Evolutionary conservation across 768 basidiomycete species (phyloP), one percentile per base, ranked within the genome.

Genomic region (Lentinula aciculospora): DNA sequence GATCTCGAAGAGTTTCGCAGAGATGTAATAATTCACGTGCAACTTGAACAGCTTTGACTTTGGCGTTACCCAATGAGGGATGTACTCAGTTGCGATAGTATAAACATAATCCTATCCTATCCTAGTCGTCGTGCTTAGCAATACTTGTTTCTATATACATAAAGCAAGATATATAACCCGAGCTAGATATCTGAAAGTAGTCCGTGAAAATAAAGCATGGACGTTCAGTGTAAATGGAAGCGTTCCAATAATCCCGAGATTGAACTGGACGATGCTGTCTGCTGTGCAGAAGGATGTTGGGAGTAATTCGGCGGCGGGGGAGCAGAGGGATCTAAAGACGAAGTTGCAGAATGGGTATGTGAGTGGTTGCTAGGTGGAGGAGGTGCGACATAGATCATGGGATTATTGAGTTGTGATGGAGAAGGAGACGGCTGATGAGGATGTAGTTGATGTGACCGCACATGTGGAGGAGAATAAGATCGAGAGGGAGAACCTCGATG

Each of bases 321-420:
- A 45, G 1, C 29, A 8, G 40, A 25, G 25, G 23, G 34, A 19
- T 13, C 13, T 6, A 36, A 17, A 5, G 25, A 9, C 13, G 40
- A 5, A 13, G 40, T 7, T 15, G 54, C 27, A 27, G 37, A 36
- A 29, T 42, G 39, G 3, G 51, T 36, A 12, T 25, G 32, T 3
- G 51, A 53, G 12, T 53, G 23, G 19, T 39, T 47, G 13, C 29
- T 45, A 45, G 63, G 55, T 1, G 74, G 68, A 12, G 72, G 71
- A 4, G 73, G 72, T 4, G 72, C 70, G 15, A 67, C 60, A 58
- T 78, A 76, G n/a, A 74, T 72, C 19, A 54, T 49, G 15, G 75
- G 74, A 53, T 75, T 76, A 61, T 73, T 76, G 3, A 73, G 62
- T 57, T 76, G 77, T 0, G 75, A 71, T 1, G 76, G 77, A 3